A percentile compares a stretch with the other conserved stretches of the same genome.
These are phyloP conservation scores for Trebouxiophyceae sp. DNA, from an alignment of 163 green algal species.

Conservation along the genomic window DNA sequence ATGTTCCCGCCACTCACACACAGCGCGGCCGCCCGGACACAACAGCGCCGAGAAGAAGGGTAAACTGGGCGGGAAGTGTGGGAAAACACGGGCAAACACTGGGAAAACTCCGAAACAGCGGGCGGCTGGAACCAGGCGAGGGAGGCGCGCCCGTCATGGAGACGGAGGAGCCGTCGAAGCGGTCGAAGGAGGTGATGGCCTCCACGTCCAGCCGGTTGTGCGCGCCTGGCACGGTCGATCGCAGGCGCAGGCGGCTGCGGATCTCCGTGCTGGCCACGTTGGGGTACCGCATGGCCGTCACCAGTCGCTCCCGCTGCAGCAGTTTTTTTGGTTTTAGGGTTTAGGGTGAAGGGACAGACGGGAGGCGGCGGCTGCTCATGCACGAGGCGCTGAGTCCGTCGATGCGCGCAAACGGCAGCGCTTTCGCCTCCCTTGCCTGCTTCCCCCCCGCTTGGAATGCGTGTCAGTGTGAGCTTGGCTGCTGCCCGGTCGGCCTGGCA, in stretches of 20 bases:
- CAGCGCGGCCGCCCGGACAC: no score
- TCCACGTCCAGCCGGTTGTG: constrained; percentile 76
- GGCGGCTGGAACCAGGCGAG: no score
- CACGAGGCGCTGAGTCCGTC: not conserved
- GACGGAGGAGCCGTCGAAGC: constrained; percentile 22
- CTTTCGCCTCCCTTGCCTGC: not conserved
- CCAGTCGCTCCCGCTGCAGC: constrained; percentile 17
- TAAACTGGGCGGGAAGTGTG: no score
- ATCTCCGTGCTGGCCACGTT: constrained; percentile 57
- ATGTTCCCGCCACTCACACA: no score
- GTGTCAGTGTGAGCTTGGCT: not conserved
- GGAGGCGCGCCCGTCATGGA: no score
- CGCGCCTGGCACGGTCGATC: constrained; percentile 54
- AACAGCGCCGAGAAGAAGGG: no score
- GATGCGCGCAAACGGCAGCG: not conserved
- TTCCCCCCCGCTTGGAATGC: not conserved
- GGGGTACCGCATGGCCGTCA: constrained; percentile 33
- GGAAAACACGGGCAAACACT: no score
- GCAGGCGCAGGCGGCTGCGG: constrained; percentile 43
- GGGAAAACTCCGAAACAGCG: no score
- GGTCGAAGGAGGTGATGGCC: constrained; percentile 52
- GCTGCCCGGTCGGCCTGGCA: no score
- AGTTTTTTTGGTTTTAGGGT: not conserved
- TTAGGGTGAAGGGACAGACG: not conserved
- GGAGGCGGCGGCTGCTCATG: not conserved